These are phyloP conservation scores for Apiospora hydei DNA, from an alignment of 2,329 filamentous ascomycete species.

Conservation along the genomic window DNA sequence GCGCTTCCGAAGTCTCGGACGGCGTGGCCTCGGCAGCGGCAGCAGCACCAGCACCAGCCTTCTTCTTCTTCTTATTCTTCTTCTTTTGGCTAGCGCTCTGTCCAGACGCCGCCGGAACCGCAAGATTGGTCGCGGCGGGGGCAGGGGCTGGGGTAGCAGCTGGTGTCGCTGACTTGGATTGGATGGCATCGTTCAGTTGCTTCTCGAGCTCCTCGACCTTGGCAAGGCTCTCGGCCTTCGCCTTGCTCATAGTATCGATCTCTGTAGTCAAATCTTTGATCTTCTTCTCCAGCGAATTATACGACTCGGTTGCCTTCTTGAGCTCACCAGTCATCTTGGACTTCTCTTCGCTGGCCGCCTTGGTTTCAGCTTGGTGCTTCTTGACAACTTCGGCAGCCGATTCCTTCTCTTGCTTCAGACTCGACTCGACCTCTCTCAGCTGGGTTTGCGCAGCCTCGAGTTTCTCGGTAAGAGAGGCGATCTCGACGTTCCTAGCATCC, in stretches of 20 bases:
- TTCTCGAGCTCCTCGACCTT: conserved; percentile 51
- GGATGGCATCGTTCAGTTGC: conserved; percentile 39
- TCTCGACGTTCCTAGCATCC: conserved; percentile 55
- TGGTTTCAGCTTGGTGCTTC: conserved; percentile 39
- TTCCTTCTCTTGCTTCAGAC: conserved; percentile 42
- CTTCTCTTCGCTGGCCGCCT: conserved; percentile 36
- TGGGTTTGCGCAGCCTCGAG: conserved; percentile 53
- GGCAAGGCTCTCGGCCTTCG: conserved; percentile 48
- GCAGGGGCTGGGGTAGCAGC: conserved; percentile 30
- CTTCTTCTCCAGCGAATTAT: conserved; percentile 31
- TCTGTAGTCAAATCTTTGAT: conserved; percentile 52
- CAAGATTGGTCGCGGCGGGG: conserved; percentile 32
- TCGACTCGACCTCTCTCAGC: conserved; percentile 52
- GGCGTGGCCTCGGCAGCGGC: conserved; percentile 41
- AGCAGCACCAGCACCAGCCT: conserved; percentile 54
- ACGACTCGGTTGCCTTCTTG: conserved; percentile 48
- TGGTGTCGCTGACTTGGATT: conserved; percentile 26
- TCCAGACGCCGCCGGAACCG: conserved; percentile 38
- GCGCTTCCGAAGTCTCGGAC: conserved; percentile 47
- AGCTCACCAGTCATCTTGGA: conserved; percentile 42
- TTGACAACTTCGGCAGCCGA: conserved; percentile 32
- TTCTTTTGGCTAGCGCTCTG: conserved; percentile 47
- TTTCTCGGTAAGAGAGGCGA: conserved; percentile 57
- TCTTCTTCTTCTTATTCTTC: conserved; percentile 91
- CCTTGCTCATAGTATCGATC: conserved; percentile 49